Percentiles rank a stretch among this genome's conserved stretches.
phyloP scores from a whole-genome alignment of 1,284 basidiomycete genomes.

The Tremellales sp. region DNA sequence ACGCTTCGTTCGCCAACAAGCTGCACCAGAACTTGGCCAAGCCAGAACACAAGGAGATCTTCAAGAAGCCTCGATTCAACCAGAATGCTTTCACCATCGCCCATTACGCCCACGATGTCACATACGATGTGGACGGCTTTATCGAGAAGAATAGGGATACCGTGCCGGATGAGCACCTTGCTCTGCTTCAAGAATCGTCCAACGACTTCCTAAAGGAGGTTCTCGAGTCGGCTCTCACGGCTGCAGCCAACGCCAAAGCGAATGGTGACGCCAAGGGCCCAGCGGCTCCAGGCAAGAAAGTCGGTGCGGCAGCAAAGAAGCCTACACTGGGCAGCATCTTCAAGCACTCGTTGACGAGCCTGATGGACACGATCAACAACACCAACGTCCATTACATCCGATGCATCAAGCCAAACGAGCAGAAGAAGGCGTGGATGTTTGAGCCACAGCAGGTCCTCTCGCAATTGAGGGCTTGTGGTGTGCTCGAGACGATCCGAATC shows the following conservation, averaged over 20 bases:
- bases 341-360: constrained; percentile 85
- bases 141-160: constrained; percentile 99
- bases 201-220: constrained; percentile 94
- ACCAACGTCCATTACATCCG: constrained; percentile 99
- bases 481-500: constrained; percentile 97
- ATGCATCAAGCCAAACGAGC: constrained; percentile 99
- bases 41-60: constrained; percentile 80
- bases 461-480: constrained; percentile 96
- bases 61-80: constrained; percentile 97
- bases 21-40: constrained; percentile 81
- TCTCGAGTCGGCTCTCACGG: constrained; percentile 78
- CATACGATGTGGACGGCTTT: constrained; percentile 97
- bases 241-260: constrained; percentile 52
- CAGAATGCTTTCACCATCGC: constrained; percentile 96
- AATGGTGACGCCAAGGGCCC: constrained; percentile 27
- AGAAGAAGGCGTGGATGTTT: constrained; percentile 95
- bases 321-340: constrained; percentile 98
- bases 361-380: constrained; percentile 96
- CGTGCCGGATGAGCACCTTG: constrained; percentile 96
- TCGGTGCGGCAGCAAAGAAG: constrained; percentile 69
- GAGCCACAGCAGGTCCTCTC: constrained; percentile 92
- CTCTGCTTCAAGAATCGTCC: constrained; percentile 74
- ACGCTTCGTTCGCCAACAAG: constrained; percentile 90
- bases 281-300: constrained; percentile 26
- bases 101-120: constrained; percentile 97